Evolutionary conservation across 2,329 filamentous ascomycete species (phyloP), one percentile per base, ranked within the genome.

Genomic region (Claviceps lovelessii): DNA sequence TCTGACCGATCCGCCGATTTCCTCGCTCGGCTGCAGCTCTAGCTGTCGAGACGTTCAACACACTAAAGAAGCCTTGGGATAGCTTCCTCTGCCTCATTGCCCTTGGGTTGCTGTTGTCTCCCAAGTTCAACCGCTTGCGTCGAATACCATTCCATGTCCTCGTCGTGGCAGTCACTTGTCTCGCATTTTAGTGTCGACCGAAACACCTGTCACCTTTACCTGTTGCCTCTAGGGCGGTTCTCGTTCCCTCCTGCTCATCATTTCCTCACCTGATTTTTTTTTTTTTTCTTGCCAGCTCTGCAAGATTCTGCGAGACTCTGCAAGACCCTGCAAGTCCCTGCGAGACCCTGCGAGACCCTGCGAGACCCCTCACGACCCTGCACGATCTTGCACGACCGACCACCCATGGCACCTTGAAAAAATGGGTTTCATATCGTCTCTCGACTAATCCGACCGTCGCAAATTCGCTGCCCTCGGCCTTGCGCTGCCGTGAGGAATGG

Each of bases 401-500:
- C 61, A 57, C 64, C 61, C 49, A 67, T 66, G 63, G 59, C 62
- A 58, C 56, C 59, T 59, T 62, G 63, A 69, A 64, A 69, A 64
- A 58, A 69, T 68, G 66, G 55, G 59, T 59, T 51, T 51, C 46
- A 53, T 54, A n/a, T 55, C 56, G 54, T 52, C 54, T 49, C 51
- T 52, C 57, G 56, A 53, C 47, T 57, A 23, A 55, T 29, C 29
- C 39, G 13, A 56, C 29, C 9, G 17, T 54, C 53, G 23, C 19
- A 49, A 29, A 19, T 41, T 44, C 35, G 51, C 55, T 19, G 44
- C 44, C 28, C 17, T 23, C 13, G n/a, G n/a, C 19, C 28, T 39
- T 49, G 44, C 44, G 23, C 39, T 41, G 19, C 23, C 15, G 17
- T 28, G 35, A 56, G 58, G 42, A 49, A 84, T 84, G 80, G 81